Conservation (phyloP, 2,329 filamentous ascomycete genomes). For the Fusarium sp. region DNA sequence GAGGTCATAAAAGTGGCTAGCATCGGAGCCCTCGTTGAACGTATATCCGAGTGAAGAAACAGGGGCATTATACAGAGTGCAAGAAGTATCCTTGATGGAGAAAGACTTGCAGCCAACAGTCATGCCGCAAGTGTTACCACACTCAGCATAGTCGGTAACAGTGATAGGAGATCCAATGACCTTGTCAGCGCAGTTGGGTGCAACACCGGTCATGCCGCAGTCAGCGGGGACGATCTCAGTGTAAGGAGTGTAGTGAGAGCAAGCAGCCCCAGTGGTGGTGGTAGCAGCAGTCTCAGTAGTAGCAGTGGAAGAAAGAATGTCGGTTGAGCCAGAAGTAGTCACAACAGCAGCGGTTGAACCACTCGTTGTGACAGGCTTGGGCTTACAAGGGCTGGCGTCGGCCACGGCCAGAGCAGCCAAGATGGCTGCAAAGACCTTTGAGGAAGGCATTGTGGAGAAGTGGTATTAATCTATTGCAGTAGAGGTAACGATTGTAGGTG, state of each 20-base stretch:
- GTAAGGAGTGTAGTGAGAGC: constrained; percentile 19
- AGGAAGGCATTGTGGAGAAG: constrained; percentile 19
- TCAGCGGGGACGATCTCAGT: neutral
- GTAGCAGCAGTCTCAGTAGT: constrained; percentile 12
- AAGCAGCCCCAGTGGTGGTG: constrained; percentile 17
- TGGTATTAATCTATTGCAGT: constrained; percentile 8
- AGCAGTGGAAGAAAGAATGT: constrained; percentile 11
- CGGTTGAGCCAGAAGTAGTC: constrained; percentile 13
- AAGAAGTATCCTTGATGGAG: constrained; percentile 4
- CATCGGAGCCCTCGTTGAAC: neutral
- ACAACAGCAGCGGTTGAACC: constrained; percentile 6
- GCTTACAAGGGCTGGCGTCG: constrained; percentile 28
- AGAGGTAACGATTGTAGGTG: constrained; percentile 17
- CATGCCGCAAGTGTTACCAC: constrained; percentile 24
- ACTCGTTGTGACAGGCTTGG: constrained; percentile 19
- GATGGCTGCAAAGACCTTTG: constrained; percentile 33
- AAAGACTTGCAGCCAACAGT: constrained; percentile 31
- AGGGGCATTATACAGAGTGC: constrained; percentile 9
- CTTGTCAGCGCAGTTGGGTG: constrained; percentile 3
- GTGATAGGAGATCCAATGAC: neutral
- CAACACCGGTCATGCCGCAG: constrained; percentile 12
- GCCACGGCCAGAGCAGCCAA: constrained; percentile 29
- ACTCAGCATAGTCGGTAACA: neutral
- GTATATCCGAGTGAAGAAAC: neutral
- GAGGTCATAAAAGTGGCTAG: constrained; percentile 22